These are phyloP conservation scores for Seiridium cupressi DNA, from an alignment of 2,329 filamentous ascomycete genomes.

Conservation along the genomic window DNA sequence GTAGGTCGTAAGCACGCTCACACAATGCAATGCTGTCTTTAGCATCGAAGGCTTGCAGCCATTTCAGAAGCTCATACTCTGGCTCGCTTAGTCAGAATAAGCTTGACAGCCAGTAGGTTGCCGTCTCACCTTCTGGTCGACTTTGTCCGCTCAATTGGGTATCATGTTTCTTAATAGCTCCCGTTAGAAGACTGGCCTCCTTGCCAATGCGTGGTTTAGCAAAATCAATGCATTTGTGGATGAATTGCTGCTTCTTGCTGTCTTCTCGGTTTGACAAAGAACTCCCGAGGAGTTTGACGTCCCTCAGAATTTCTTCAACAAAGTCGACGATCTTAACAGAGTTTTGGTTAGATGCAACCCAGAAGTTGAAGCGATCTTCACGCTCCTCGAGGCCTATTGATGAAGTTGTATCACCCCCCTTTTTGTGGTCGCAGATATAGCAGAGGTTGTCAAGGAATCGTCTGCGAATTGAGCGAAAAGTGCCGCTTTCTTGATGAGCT, in stretches of 20 bases:
- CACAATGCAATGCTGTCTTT: neutral
- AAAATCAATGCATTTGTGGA: slow-evolving; percentile 16
- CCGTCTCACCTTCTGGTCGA: neutral
- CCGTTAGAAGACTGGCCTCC: slow-evolving; percentile 7
- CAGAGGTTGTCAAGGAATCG: slow-evolving; percentile 38
- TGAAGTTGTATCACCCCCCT: slow-evolving; percentile 43
- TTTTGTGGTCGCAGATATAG: slow-evolving; percentile 44
- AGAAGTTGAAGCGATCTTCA: slow-evolving; percentile 33
- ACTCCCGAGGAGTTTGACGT: neutral
- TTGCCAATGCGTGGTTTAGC: slow-evolving; percentile 12
- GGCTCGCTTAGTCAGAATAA: neutral
- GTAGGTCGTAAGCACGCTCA: slow-evolving; percentile 1
- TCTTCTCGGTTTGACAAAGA: slow-evolving; percentile 6
- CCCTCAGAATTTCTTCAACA: slow-evolving; percentile 22
- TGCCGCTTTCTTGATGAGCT: neutral
- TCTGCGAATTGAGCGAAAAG: slow-evolving; percentile 10
- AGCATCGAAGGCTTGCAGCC: slow-evolving; percentile 2
- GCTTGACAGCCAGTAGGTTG: neutral
- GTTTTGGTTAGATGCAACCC: slow-evolving; percentile 39
- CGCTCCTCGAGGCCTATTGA: slow-evolving; percentile 40
- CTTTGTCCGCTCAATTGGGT: neutral
- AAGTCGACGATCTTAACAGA: slow-evolving; percentile 25
- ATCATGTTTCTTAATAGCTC: neutral
- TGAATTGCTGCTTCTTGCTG: slow-evolving; percentile 12
- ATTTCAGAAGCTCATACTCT: neutral